phyloP scores from a whole-genome alignment of 129 eudicot species.

The Chrysanthemum makinoi region DNA sequence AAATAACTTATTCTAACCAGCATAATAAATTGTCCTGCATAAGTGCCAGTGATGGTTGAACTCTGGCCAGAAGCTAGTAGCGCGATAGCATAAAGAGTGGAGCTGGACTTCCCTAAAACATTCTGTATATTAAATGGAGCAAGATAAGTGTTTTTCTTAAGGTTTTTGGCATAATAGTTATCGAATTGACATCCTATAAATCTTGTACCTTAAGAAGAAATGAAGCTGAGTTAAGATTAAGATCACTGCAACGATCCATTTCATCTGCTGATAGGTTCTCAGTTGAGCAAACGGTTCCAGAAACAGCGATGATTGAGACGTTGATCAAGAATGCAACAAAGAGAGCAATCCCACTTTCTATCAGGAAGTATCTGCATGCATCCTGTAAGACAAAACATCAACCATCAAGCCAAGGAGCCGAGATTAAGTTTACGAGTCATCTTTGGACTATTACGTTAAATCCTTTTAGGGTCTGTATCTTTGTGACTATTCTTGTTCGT shows the following conservation, averaged over 20 bases:
- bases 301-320: slow-evolving; percentile 70
- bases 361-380: slow-evolving; percentile 77
- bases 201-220: slow-evolving; percentile 68
- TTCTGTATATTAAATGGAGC: slow-evolving; percentile 39
- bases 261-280: slow-evolving; percentile 38
- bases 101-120: slow-evolving; percentile 85
- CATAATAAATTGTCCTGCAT: slow-evolving; percentile 95
- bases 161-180: not conserved
- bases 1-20: slow-evolving; percentile 41
- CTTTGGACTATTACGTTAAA: not conserved
- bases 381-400: slow-evolving; percentile 49
- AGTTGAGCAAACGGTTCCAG: slow-evolving; percentile 77
- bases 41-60: slow-evolving; percentile 91
- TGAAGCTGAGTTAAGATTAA: slow-evolving; percentile 76
- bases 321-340: slow-evolving; percentile 80
- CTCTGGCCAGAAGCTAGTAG: slow-evolving; percentile 95
- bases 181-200: not conserved
- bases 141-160: not conserved
- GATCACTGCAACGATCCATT: slow-evolving; percentile 48
- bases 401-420: not conserved
- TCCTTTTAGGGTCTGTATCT: not conserved
- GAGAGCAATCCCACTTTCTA: slow-evolving; percentile 87
- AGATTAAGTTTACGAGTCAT: not conserved
- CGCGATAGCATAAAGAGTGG: slow-evolving; percentile 72
- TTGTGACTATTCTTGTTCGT: slow-evolving; percentile 5